Percentiles rank a stretch among this genome's conserved stretches.
Conservation (phyloP, 2,329 filamentous ascomycete species). For the Talaromyces pinophilus region DNA sequence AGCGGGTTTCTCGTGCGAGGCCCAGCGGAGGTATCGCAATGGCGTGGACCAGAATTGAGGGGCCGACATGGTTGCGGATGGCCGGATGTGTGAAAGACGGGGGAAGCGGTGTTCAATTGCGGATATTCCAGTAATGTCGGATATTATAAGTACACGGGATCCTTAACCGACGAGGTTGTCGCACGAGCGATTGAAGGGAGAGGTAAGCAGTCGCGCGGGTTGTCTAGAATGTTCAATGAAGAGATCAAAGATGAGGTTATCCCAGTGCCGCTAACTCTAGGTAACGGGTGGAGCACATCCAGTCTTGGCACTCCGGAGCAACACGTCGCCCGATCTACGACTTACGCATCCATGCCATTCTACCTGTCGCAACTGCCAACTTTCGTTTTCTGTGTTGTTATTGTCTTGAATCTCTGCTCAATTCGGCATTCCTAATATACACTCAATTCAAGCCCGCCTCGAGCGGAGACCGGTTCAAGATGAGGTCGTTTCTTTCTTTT, state of each 20-base stretch:
- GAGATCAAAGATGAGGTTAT: constrained; percentile 13
- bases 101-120: not conserved
- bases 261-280: constrained; percentile 3
- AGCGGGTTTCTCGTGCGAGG: constrained; percentile 81
- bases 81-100: constrained; percentile 24
- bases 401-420: constrained; percentile 19
- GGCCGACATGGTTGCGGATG: constrained; percentile 48
- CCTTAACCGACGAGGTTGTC: not conserved
- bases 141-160: too few species aligned
- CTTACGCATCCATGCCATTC: constrained; percentile 8
- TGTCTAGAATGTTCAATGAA: not conserved
- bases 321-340: constrained; percentile 46
- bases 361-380: constrained; percentile 12
- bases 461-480: constrained; percentile 50
- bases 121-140: too few species aligned
- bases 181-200: not conserved
- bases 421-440: not conserved
- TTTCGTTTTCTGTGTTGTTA: constrained; percentile 25
- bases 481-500: constrained; percentile 74
- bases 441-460: constrained; percentile 31
- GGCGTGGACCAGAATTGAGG: constrained; percentile 84
- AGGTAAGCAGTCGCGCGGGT: not conserved
- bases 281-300: constrained; percentile 4
- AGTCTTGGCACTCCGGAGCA: constrained; percentile 45
- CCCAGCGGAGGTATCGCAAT: constrained; percentile 83